Conservation (phyloP, 495 filamentous ascomycete species). For the Hypoxylon lenormandii region DNA sequence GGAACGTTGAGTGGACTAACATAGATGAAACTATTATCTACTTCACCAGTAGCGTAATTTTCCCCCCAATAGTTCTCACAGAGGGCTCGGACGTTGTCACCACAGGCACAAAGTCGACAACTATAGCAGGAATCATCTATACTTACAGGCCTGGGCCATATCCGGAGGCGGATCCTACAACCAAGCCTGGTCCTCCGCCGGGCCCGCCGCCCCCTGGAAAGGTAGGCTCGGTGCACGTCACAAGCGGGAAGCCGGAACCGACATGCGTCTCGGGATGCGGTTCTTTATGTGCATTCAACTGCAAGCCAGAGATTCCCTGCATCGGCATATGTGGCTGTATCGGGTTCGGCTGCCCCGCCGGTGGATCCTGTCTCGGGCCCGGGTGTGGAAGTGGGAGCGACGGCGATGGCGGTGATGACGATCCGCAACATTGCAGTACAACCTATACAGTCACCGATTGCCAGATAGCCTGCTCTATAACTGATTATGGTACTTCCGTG, state of each 20-base stretch:
- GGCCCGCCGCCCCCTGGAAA: background rate
- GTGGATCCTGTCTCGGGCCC: background rate
- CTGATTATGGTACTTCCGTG: background rate
- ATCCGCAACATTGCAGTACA: background rate
- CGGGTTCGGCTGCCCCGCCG: background rate
- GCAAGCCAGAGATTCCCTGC: background rate
- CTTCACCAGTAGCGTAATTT: background rate
- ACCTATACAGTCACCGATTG: background rate
- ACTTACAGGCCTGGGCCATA: background rate
- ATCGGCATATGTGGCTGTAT: background rate
- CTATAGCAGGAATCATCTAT: background rate
- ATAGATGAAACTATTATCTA: background rate
- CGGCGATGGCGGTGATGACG: background rate
- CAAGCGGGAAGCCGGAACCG: background rate
- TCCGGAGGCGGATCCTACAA: background rate
- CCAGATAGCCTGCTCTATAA: background rate
- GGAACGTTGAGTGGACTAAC: background rate
- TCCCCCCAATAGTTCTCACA: background rate
- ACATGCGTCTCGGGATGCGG: background rate
- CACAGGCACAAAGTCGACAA: background rate
- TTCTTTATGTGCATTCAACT: background rate
- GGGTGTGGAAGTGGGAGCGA: background rate
- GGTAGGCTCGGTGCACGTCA: background rate
- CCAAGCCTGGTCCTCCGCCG: background rate
- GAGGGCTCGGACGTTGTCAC: background rate